Conservation (phyloP, 2,329 filamentous ascomycete species). For the Elsinoe ampelina region DNA sequence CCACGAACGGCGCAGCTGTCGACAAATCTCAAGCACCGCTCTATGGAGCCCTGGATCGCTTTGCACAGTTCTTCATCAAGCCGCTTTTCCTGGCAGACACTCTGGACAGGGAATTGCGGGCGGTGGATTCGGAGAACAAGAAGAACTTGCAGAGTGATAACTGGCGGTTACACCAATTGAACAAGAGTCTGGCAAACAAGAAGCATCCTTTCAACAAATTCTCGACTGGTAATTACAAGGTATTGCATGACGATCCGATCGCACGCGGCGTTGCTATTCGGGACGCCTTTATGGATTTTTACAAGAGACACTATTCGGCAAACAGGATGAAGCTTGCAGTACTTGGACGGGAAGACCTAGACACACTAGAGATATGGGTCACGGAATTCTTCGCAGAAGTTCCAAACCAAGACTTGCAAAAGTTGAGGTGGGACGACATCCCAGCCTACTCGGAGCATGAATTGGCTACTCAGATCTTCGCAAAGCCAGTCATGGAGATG, state of each 20-base stretch:
- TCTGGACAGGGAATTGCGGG: constrained; percentile 74
- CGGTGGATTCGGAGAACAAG: constrained; percentile 94
- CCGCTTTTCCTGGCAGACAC: constrained; percentile 79
- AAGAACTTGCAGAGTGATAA: constrained; percentile 89
- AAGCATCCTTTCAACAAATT: constrained; percentile 86
- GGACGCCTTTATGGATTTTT: constrained; percentile 86
- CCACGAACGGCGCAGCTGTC: constrained; percentile 31
- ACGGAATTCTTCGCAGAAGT: constrained; percentile 73
- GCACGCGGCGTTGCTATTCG: constrained; percentile 72
- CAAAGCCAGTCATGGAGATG: constrained; percentile 85
- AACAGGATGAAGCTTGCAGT: constrained; percentile 91
- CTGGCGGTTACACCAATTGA: constrained; percentile 80
- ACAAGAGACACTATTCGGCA: constrained; percentile 80
- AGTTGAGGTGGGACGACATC: constrained; percentile 57
- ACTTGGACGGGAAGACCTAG: constrained; percentile 69
- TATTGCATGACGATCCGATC: constrained; percentile 73
- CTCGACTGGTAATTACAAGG: constrained; percentile 79
- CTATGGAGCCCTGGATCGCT: constrained; percentile 77
- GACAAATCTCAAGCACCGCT: constrained; percentile 48
- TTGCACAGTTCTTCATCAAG: constrained; percentile 87
- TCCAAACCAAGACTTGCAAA: constrained; percentile 67
- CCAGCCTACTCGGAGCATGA: constrained; percentile 52
- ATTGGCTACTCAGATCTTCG: constrained; percentile 64
- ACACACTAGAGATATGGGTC: constrained; percentile 76
- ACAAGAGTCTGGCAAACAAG: constrained; percentile 79